Base-by-base conservation (phyloP, 78 protist species). In the Tieghemostelium lacteum region DNA sequence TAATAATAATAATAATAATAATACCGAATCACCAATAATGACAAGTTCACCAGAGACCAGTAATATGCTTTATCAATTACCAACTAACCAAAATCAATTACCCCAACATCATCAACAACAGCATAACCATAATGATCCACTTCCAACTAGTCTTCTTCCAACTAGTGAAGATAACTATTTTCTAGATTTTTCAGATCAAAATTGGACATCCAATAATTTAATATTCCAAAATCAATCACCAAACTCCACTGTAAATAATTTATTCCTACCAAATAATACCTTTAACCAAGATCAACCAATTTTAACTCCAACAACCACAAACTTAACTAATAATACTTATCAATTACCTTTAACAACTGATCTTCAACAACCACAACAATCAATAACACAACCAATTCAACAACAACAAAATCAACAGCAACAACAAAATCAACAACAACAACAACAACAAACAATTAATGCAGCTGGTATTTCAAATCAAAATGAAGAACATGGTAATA, bases 141-240 rank as follows among this genome's bases (percentile, higher is more conserved):
- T 4, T 17, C 3, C 78, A 31, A 7, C 33, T 6, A 54, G 49
- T 1, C 12, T 37, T 5, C 31, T 17, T 31, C 3, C n/a, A 10
- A 37, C 5, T 7, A 14, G 37, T 7, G 78, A 72, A 14, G 78
- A 72, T 33, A 72, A 72, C 34, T 72, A 54, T 17, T 72, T 72
- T 36, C 22, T 72, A 31, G 78, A 72, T 54, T 72, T 72, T 54
- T 34, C 78, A 54, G 78, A 72, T 54, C 6, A 49, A 20, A 37
- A 52, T 28, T 70, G 75, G 75, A 20, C 55, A 34, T 22, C 33
- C 49, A 29, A 64, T 2, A 37, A 10, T 36, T n/a, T 20, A 6
- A 36, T n/a, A n/a, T n/a, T n/a, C 71, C 2, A 64, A 37, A 14
- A 64, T 64, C 37, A 5, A 34, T 64, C 17, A 3, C 37, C 71